phyloP scores from a whole-genome alignment of 163 green algal species.

The Picocystis sp. region DNA sequence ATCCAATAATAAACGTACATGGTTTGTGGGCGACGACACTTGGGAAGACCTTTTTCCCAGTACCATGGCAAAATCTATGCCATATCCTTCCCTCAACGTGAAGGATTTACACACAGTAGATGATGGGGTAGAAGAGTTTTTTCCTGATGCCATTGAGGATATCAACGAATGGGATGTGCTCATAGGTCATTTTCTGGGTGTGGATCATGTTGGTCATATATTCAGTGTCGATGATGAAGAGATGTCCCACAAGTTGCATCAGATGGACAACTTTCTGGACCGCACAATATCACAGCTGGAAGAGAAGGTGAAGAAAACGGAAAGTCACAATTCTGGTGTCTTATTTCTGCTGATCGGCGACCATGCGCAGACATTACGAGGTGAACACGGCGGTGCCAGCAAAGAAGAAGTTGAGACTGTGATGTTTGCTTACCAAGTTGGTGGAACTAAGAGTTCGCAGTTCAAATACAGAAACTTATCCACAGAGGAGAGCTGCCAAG shows the following conservation, averaged over 20 bases:
- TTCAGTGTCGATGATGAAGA: constrained; percentile 32
- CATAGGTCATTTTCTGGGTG: constrained; percentile 79
- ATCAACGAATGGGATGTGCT: constrained; percentile 61
- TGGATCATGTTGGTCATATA: constrained; percentile 84
- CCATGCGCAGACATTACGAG: constrained; percentile 70
- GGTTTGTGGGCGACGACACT: constrained; percentile 76
- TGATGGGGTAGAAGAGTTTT: constrained; percentile 44
- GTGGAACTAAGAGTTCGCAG: neutral
- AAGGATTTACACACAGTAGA: constrained; percentile 86
- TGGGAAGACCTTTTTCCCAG: constrained; percentile 50
- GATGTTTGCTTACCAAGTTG: constrained; percentile 30
- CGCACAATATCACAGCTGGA: constrained; percentile 16
- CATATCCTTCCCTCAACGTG: constrained; percentile 83
- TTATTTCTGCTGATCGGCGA: constrained; percentile 83
- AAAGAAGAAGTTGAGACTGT: constrained; percentile 55
- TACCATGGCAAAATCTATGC: neutral
- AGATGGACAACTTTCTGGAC: constrained; percentile 49
- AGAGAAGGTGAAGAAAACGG: constrained; percentile 23
- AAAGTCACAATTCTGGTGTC: constrained; percentile 27
- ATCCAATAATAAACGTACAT: constrained; percentile 7
- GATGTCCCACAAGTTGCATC: constrained; percentile 58
- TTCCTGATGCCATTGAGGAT: constrained; percentile 6
- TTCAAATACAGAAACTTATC: neutral
- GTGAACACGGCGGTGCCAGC: constrained; percentile 81
- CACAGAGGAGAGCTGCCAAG: neutral